Evolutionary conservation across 176 grass and related monocot species (phyloP), one percentile per base, ranked within the genome.

Genomic region (Canna indica): DNA sequence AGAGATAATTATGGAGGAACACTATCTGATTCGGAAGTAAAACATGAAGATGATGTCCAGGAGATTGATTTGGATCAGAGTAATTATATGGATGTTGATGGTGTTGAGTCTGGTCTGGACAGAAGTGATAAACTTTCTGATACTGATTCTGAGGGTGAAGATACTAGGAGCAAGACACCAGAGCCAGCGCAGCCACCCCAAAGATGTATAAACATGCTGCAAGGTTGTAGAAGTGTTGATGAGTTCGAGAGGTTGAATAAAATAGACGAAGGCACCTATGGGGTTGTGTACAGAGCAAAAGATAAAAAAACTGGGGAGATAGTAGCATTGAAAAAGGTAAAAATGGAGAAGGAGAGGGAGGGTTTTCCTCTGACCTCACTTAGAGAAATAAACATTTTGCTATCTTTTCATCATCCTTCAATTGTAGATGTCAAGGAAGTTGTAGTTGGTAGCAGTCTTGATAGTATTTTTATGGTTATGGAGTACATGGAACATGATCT

Each of bases 401-500:
- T 97, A 45, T 97, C 94, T 4, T 90, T 87, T 76, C 84, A 87
- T 59, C 89, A 97, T 68, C 79, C 88, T 64, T 90, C 94, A 4
- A 85, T 97, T 75, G 89, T 93, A 59, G 94, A 97, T 83, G 94
- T 93, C 52, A 97, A 90, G 75, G 94, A 93, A 78, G 80, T 97
- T 69, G 89, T 97, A 31, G 89, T 90, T 62, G 94, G 94, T 59
- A 81, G 78, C 52, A 81, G 46, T 30, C 67, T 81, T 36, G 74
- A 87, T 67, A 93, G 86, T 81, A 97, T 86, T 56, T 93, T 87
- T 67, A 92, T 97, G 94, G 94, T 97, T 36, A 93, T 97, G 94
- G 94, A 97, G 60, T 97, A 97, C 71, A 97, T 97, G 94, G 94
- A 97, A 44, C 94, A 97, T 27, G 94, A 93, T 78, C 74, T 97